These are phyloP conservation scores for Diplodia intermedia DNA, from an alignment of 2,329 filamentous ascomycete species.

Conservation along the genomic window DNA sequence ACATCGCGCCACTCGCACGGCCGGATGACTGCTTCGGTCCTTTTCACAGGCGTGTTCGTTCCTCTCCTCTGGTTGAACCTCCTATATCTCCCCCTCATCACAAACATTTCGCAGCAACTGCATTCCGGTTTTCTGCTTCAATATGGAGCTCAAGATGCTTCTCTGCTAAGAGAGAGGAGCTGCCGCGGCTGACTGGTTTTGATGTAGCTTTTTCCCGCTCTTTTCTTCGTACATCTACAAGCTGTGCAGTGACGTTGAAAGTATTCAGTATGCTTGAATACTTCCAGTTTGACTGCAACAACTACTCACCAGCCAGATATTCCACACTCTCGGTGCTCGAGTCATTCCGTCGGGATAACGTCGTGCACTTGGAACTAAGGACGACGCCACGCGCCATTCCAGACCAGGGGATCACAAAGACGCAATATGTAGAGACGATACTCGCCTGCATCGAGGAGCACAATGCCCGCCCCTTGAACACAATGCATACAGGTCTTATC, in stretches of 20 bases:
- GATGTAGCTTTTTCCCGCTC: slow-evolving; percentile 71
- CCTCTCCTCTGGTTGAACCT: neutral
- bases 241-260: slow-evolving; percentile 68
- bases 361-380: slow-evolving; percentile 79
- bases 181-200: slow-evolving; percentile 5
- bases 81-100: neutral
- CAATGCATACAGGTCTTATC: slow-evolving; percentile 70
- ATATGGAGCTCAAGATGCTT: neutral
- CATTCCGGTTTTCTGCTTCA: neutral
- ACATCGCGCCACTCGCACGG: slow-evolving; percentile 6
- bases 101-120: neutral
- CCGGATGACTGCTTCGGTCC: neutral
- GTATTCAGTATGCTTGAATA: slow-evolving; percentile 63
- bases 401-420: slow-evolving; percentile 61
- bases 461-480: slow-evolving; percentile 46
- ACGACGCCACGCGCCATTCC: slow-evolving; percentile 75
- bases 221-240: slow-evolving; percentile 82
- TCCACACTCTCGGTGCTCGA: slow-evolving; percentile 67
- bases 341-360: slow-evolving; percentile 71
- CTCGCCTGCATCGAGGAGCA: slow-evolving; percentile 67
- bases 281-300: slow-evolving; percentile 25
- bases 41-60: neutral
- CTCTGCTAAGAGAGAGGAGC: neutral
- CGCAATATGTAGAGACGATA: slow-evolving; percentile 70
- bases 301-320: slow-evolving; percentile 53